phyloP scores from a whole-genome alignment of 805 yeast genomes.

The Metschnikowia bowlesiae region DNA sequence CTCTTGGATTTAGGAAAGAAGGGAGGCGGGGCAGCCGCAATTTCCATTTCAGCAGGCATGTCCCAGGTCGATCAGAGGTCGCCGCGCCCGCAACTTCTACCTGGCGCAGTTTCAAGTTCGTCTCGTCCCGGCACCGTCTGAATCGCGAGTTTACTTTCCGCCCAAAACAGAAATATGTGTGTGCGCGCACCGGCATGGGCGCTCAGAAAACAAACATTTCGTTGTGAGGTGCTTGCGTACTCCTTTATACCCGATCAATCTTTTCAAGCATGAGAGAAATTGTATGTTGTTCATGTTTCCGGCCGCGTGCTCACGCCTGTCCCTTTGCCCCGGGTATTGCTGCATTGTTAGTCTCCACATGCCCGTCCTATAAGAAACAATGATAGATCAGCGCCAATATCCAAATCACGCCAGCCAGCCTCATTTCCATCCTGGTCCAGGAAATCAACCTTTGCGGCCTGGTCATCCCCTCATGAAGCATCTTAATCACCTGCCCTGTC shows the following conservation, averaged over 20 bases:
- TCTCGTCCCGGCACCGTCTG: not conserved
- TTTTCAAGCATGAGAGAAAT: slow-evolving; percentile 25
- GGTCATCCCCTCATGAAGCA: too few species aligned
- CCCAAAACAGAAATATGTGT: slow-evolving; percentile 17
- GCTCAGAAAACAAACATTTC: slow-evolving; percentile 19
- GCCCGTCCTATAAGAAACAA: too few species aligned
- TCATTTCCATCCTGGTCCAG: too few species aligned
- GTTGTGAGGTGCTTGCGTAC: slow-evolving; percentile 1
- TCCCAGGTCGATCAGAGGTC: not conserved
- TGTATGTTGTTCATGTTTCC: slow-evolving; percentile 17
- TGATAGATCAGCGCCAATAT: too few species aligned
- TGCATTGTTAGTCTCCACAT: too few species aligned
- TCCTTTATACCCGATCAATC: slow-evolving; percentile 6
- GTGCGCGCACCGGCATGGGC: slow-evolving; percentile 18
- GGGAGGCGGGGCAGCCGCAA: too few species aligned
- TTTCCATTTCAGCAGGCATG: not conserved
- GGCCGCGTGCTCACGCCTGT: not conserved
- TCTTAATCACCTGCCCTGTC: too few species aligned
- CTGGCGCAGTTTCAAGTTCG: not conserved
- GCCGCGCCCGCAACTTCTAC: not conserved
- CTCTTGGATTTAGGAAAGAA: too few species aligned
- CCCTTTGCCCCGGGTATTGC: too few species aligned
- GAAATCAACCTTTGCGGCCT: too few species aligned
- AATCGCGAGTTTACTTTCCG: slow-evolving; percentile 4
- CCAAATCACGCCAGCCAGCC: too few species aligned